Percentiles rank a stretch among this genome's conserved stretches.
phyloP scores from a whole-genome alignment of 1,139 yeast genomes.

The Yamadazyma sp. region DNA sequence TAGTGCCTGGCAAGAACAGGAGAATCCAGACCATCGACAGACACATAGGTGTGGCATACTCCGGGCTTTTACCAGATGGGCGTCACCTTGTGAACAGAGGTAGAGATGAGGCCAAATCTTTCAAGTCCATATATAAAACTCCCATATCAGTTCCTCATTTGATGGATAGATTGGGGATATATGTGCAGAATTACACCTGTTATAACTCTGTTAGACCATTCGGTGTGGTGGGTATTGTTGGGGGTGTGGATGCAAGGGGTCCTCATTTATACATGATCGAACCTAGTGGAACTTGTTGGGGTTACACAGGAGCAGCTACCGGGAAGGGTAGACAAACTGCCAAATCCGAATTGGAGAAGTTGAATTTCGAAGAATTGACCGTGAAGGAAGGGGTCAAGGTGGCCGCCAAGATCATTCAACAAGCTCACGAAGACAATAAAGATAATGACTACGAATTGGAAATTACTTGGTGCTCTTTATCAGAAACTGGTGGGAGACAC shows the following conservation, averaged over 20 bases:
- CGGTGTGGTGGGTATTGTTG: conserved; percentile 89
- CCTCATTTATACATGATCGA: conserved; percentile 95
- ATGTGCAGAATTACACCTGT: conserved; percentile 93
- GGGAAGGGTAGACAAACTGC: conserved; percentile 98
- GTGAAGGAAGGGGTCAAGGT: conserved; percentile 84
- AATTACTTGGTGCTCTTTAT: conserved; percentile 75
- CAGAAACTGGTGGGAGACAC: conserved; percentile 81
- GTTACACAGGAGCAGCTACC: conserved; percentile 94
- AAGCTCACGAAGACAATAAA: conserved; percentile 96
- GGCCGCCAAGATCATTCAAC: conserved; percentile 89
- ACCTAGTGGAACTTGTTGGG: conserved; percentile 97
- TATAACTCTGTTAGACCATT: conserved; percentile 97
- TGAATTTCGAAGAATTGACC: conserved; percentile 67
- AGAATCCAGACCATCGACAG: conserved; percentile 91
- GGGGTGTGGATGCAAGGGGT: conserved; percentile 88
- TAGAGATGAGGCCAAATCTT: conserved; percentile 84
- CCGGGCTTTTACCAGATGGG: conserved; percentile 96
- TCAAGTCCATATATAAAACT: conserved; percentile 74
- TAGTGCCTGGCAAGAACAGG: conserved; percentile 86
- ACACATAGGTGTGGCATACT: conserved; percentile 91
- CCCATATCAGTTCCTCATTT: conserved; percentile 80
- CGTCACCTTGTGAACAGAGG: conserved; percentile 91
- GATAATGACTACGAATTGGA: conserved; percentile 97
- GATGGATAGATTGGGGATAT: conserved; percentile 85
- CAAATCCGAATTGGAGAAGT: conserved; percentile 90